These are phyloP conservation scores for Ustulina deusta DNA, from an alignment of 2,329 filamentous ascomycete species.

Conservation along the genomic window DNA sequence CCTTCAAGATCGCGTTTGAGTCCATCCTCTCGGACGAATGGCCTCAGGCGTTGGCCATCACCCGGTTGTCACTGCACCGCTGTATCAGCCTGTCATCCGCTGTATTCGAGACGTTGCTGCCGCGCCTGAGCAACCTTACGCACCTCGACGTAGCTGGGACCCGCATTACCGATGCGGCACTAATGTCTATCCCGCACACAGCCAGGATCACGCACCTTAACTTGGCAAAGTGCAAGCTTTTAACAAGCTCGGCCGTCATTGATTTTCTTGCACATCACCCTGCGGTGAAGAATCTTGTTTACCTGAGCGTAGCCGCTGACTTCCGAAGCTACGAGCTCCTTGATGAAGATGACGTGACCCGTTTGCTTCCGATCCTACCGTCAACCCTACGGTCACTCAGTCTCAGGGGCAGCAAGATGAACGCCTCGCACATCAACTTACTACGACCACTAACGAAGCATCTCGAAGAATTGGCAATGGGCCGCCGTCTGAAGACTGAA, in stretches of 20 bases:
- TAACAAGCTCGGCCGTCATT: constrained; percentile 75
- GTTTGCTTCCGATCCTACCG: constrained; percentile 74
- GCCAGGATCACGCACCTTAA: constrained; percentile 82
- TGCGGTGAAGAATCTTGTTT: constrained; percentile 74
- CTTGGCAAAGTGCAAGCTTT: constrained; percentile 77
- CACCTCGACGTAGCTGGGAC: constrained; percentile 86
- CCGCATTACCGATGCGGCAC: constrained; percentile 77
- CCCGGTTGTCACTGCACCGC: constrained; percentile 80
- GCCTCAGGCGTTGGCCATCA: constrained; percentile 69
- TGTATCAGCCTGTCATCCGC: constrained; percentile 76
- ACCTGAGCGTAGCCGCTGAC: constrained; percentile 79
- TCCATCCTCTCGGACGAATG: constrained; percentile 65
- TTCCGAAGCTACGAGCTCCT: constrained; percentile 78
- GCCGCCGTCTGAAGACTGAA: constrained; percentile 72
- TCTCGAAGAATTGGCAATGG: constrained; percentile 81
- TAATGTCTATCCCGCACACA: constrained; percentile 76
- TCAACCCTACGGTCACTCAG: constrained; percentile 77
- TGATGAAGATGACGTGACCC: constrained; percentile 72
- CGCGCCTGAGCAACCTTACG: constrained; percentile 76
- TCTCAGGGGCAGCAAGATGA: constrained; percentile 79
- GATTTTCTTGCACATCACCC: constrained; percentile 79
- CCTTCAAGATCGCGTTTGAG: constrained; percentile 75
- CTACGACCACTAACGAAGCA: constrained; percentile 76
- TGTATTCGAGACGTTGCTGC: constrained; percentile 76
- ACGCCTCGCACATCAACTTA: constrained; percentile 70